Evolutionary conservation across 2,329 filamentous ascomycete genomes (phyloP), one percentile per base, ranked within the genome.

Genomic region (Knufia petricola): DNA sequence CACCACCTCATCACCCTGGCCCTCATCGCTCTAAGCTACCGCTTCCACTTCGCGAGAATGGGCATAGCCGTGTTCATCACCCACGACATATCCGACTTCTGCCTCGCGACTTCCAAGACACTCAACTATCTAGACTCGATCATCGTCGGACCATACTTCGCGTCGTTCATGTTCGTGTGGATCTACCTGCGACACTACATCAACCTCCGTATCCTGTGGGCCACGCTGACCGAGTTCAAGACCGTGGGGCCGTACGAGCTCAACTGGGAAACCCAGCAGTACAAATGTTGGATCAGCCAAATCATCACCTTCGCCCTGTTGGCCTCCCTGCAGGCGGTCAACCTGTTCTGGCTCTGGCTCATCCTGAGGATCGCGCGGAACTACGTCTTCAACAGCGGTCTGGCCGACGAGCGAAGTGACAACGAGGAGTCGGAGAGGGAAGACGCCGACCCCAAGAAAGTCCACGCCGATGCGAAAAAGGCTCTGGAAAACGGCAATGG

Each of bases 21-120:
- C 17, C 75, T 94, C 58, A 94, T 94, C 56, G 81, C 69, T 55
- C 71, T 87, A 59, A 88, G 84, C 71, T 94, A 94, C 70, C 79
- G 85, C 54, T 94, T 92, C 71, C 87, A 94, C 68, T 94, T 94
- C 65, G 88, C 86, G 23, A 88, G 90, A 67, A 90, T 94, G 64
- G 87, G 87, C 15, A 69, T 94, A 48, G 84, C 86, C 19, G 85
- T 94, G 30, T 94, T 92, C 68, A 85, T 88, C 50, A 92, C 87
- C 19, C 85, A 90, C 67, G 87, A 94, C 63, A 86, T 94, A 53
- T 85, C 81, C 55, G 87, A 94, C 65, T 92, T 94, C 70, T 94
- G 94, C 76, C 75, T 94, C 24, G 87, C 87, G 24, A 87, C 84
- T 1, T 90, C 85, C 57, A 94, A 94, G 69, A 76, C 81, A 15